Base-by-base conservation (phyloP, 139 green algal species). In the Bryopsis sp. region DNA sequence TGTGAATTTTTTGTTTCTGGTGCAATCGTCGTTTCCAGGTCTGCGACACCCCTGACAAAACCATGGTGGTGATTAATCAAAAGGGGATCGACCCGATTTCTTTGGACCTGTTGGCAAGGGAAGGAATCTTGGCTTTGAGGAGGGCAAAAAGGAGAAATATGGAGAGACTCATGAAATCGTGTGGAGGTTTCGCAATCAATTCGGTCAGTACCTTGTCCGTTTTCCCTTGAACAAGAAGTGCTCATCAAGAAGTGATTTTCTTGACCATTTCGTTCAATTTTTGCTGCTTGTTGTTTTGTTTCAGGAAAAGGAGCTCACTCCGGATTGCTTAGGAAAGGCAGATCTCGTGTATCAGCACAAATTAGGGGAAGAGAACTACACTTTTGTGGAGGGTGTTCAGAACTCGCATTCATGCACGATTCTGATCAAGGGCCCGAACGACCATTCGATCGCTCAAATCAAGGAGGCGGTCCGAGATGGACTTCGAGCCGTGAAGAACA, bases 321-420 rank as follows among this genome's bases (percentile, higher is more conserved):
- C 81, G 31, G 87, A 92, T 19, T 79, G 72, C 58, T 82, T 95
- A 38, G 87, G 89, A 47, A 74, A 83, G 59, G 83, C 87, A 29
- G 87, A 39, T 38, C 37, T 79, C 54, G 92, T 99, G 67, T 98
- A 98, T 71, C 94, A 99, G 81, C 92, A 99, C 79, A 81, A 95
- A 58, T 84, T 99, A 15, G 95, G 95, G 1, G 95, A 99, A 64
- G 95, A 99, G 26, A 99, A 98, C 85, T 99, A 94, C 88, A 99
- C 95, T 0, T 99, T 99, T 72, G 86, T 99, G 50, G 94, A 99
- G 81, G 85, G 94, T 35, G 89, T 96, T 31, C 74, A 79, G 43
- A 84, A 97, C 81, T 86, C 92, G 0, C 77, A 81, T 73, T 92
- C 81, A 1, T 97, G 92, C 82, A 99, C 95, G 60, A 92, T 99